These are phyloP conservation scores for Candolleomyces aberdarensis DNA, from an alignment of 768 basidiomycete species.

Conservation along the genomic window DNA sequence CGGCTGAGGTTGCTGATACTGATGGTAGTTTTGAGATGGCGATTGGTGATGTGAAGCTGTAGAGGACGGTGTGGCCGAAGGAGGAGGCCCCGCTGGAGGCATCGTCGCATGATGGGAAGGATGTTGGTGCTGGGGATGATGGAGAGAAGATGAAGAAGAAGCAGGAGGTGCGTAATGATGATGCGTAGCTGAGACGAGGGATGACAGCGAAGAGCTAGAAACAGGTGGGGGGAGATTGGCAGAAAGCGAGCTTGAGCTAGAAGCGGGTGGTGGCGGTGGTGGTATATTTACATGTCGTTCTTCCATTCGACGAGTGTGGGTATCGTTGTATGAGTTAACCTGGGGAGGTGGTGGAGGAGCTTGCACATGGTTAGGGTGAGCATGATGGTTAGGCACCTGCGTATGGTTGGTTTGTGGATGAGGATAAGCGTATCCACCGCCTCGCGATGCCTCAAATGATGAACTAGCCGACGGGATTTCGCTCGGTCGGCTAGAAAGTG, in stretches of 20 bases:
- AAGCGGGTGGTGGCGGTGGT: conserved; percentile 1
- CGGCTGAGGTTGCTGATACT: conserved; percentile 7
- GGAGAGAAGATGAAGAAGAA: not conserved
- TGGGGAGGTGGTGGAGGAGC: not conserved
- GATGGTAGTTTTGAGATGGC: not conserved
- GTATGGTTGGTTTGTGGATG: not conserved
- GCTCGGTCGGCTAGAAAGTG: not conserved
- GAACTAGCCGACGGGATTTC: conserved; percentile 3
- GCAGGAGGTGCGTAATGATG: not conserved
- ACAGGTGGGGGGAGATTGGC: conserved; percentile 5
- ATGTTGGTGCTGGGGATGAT: not conserved
- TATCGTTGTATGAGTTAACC: not conserved
- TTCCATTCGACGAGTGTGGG: conserved; percentile 1
- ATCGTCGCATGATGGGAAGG: conserved; percentile 1
- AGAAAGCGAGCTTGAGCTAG: conserved; percentile 7
- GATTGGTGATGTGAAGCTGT: not conserved
- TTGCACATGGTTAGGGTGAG: not conserved
- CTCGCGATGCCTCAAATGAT: not conserved
- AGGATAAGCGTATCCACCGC: not conserved
- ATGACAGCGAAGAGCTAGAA: conserved; percentile 1
- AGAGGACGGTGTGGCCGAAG: not conserved
- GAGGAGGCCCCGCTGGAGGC: not conserved
- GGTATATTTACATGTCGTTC: conserved; percentile 5
- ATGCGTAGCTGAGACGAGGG: conserved; percentile 4
- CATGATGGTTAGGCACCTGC: not conserved